A percentile compares a stretch with the other conserved stretches of the same genome.
These are phyloP conservation scores for Circinella umbellata DNA, from an alignment of 371 early-diverging fungal genomes.

Conservation along the genomic window DNA sequence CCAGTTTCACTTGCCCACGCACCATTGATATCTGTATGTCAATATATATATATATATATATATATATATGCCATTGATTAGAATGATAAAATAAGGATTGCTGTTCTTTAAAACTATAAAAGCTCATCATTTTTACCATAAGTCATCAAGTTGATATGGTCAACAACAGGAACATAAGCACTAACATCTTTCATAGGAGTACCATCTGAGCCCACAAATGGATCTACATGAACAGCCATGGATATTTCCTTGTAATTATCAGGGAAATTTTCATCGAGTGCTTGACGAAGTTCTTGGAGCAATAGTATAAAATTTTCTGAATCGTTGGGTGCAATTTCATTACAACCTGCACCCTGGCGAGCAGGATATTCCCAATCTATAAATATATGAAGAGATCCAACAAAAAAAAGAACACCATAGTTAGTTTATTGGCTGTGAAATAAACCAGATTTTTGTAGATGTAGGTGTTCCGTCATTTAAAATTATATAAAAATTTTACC, in stretches of 20 bases:
- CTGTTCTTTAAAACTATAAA: background rate
- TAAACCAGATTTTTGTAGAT: too few species aligned
- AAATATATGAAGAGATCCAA: too few species aligned
- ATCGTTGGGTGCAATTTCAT: constrained; percentile 52
- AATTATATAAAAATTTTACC: constrained; percentile 22
- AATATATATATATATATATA: constrained; percentile 37
- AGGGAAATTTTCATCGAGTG: constrained; percentile 64
- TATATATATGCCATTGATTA: too few species aligned
- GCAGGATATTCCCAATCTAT: constrained; percentile 87
- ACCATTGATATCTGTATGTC: constrained; percentile 55
- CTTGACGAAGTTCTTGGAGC: constrained; percentile 65
- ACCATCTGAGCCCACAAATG: constrained; percentile 56
- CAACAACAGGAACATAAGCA: constrained; percentile 65
- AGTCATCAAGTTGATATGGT: constrained; percentile 71
- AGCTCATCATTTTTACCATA: constrained; percentile 39
- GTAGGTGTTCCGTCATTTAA: too few species aligned
- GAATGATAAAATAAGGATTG: too few species aligned
- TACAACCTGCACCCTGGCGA: constrained; percentile 70
- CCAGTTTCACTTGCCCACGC: constrained; percentile 68
- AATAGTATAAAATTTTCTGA: constrained; percentile 58
- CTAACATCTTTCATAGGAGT: constrained; percentile 58
- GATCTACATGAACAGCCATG: constrained; percentile 72
- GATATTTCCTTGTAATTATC: constrained; percentile 66
- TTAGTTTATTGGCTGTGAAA: too few species aligned
- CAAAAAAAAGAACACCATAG: too few species aligned